These are phyloP conservation scores for Fusarium citri DNA, from an alignment of 2,329 filamentous ascomycete genomes.

Conservation along the genomic window DNA sequence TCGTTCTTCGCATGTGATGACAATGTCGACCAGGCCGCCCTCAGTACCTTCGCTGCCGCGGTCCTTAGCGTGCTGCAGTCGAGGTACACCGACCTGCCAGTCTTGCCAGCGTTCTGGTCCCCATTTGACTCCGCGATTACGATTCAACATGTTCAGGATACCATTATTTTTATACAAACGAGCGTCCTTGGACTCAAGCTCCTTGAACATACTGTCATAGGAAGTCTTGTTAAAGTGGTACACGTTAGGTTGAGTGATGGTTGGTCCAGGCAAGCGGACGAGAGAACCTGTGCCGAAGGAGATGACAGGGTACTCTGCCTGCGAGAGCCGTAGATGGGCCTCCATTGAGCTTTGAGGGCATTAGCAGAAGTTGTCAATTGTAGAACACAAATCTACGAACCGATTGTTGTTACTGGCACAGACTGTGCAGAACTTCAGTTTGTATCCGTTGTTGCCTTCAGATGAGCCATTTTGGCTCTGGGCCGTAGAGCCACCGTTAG, in stretches of 20 bases:
- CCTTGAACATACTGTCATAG: slow-evolving; percentile 93
- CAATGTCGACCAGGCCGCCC: slow-evolving; percentile 89
- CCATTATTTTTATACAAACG: slow-evolving; percentile 92
- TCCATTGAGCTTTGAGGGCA: slow-evolving; percentile 74
- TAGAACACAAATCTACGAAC: slow-evolving; percentile 59
- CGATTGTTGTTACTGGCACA: slow-evolving; percentile 98
- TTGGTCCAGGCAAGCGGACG: slow-evolving; percentile 91
- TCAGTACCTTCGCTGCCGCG: slow-evolving; percentile 85
- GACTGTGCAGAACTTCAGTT: slow-evolving; percentile 97
- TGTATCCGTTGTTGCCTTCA: slow-evolving; percentile 73
- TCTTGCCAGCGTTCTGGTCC: slow-evolving; percentile 98
- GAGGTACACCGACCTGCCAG: slow-evolving; percentile 88
- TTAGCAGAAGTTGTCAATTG: background rate
- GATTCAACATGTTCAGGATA: slow-evolving; percentile 92
- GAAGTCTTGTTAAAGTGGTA: slow-evolving; percentile 98
- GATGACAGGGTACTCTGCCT: slow-evolving; percentile 91
- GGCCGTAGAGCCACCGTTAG: slow-evolving; percentile 54
- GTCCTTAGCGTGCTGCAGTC: slow-evolving; percentile 80
- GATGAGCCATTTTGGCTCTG: slow-evolving; percentile 56
- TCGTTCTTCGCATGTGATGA: slow-evolving; percentile 96
- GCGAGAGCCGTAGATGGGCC: slow-evolving; percentile 92
- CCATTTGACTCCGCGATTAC: slow-evolving; percentile 93
- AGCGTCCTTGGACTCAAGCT: slow-evolving; percentile 86
- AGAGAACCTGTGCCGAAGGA: slow-evolving; percentile 97
- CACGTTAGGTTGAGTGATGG: slow-evolving; percentile 93